These are phyloP conservation scores for Colletotrichum noveboracense DNA, from an alignment of 2,329 filamentous ascomycete species.

Conservation along the genomic window DNA sequence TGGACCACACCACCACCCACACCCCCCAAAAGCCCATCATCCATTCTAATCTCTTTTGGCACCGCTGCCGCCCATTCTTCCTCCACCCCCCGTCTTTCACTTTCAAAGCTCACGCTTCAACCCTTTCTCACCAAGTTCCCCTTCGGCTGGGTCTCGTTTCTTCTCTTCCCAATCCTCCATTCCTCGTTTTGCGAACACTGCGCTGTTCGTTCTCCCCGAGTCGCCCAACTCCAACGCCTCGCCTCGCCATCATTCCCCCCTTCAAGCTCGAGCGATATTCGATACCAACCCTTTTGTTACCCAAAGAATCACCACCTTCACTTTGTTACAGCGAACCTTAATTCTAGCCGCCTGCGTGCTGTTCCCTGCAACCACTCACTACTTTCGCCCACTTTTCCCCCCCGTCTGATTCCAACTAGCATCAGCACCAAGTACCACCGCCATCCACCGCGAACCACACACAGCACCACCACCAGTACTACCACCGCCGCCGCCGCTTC, in stretches of 20 bases:
- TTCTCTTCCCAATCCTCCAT: background rate
- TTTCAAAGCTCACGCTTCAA: constrained; percentile 9
- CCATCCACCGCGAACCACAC: background rate
- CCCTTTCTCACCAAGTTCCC: background rate
- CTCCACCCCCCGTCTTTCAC: constrained; percentile 11
- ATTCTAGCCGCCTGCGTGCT: constrained; percentile 4
- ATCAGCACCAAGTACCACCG: background rate
- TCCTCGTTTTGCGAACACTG: background rate
- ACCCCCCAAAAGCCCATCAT: background rate
- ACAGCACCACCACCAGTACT: background rate
- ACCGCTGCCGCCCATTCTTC: background rate
- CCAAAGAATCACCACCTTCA: constrained; percentile 5
- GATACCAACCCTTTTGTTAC: background rate
- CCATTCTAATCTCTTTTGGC: constrained; percentile 1
- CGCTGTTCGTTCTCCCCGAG: background rate
- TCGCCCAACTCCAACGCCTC: background rate
- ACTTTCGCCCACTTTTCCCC: constrained; percentile 11
- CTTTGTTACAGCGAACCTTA: constrained; percentile 13
- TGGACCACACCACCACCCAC: background rate
- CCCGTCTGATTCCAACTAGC: constrained; percentile 7
- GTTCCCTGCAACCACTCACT: constrained; percentile 16
- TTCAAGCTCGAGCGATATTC: background rate
- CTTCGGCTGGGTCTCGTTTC: constrained; percentile 7
- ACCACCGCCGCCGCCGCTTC: background rate
- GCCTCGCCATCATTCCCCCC: background rate